Evolutionary conservation across 805 yeast genomes (phyloP).

Genomic region (Starmera dryadoides): DNA sequence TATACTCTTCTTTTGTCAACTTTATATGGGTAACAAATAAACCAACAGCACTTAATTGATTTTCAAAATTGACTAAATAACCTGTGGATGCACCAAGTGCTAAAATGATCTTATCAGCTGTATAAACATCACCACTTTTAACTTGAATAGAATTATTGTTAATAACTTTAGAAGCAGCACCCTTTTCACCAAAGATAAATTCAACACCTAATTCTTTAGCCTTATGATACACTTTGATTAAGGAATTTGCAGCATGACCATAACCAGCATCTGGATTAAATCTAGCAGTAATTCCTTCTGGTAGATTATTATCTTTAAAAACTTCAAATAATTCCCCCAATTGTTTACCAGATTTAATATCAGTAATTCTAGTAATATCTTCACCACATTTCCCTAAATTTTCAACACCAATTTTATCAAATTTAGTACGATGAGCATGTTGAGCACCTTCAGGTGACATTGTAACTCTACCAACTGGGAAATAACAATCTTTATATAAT

Average conservation of each 20-base stretch:
- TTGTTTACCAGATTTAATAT: slow-evolving; percentile 22
- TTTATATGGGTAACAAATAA: slow-evolving; percentile 30
- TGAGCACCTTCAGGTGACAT: slow-evolving; percentile 22
- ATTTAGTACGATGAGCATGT: slow-evolving; percentile 27
- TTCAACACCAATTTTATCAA: slow-evolving; percentile 29
- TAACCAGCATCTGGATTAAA: slow-evolving; percentile 36
- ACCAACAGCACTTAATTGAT: slow-evolving; percentile 30
- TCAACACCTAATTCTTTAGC: slow-evolving; percentile 25
- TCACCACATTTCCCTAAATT: slow-evolving; percentile 22
- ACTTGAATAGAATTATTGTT: slow-evolving; percentile 12
- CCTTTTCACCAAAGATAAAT: slow-evolving; percentile 26
- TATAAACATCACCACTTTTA: slow-evolving; percentile 19
- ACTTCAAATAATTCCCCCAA: slow-evolving; percentile 22
- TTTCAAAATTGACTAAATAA: slow-evolving; percentile 21
- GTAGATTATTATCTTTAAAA: slow-evolving; percentile 18
- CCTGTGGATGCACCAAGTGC: slow-evolving; percentile 33
- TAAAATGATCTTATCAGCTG: slow-evolving; percentile 24
- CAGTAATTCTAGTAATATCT: slow-evolving; percentile 20
- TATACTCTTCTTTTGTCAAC: slow-evolving; percentile 27
- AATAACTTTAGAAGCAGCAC: slow-evolving; percentile 16
- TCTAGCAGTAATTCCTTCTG: slow-evolving; percentile 20
- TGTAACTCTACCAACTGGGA: slow-evolving; percentile 35
- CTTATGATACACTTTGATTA: slow-evolving; percentile 23
- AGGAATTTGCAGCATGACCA: slow-evolving; percentile 34
- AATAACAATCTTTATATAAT: slow-evolving; percentile 24